A percentile compares a stretch with the other conserved stretches of the same genome.
phyloP scores from a whole-genome alignment of 805 yeast genomes.

The Lipomyces mesembrius region DNA sequence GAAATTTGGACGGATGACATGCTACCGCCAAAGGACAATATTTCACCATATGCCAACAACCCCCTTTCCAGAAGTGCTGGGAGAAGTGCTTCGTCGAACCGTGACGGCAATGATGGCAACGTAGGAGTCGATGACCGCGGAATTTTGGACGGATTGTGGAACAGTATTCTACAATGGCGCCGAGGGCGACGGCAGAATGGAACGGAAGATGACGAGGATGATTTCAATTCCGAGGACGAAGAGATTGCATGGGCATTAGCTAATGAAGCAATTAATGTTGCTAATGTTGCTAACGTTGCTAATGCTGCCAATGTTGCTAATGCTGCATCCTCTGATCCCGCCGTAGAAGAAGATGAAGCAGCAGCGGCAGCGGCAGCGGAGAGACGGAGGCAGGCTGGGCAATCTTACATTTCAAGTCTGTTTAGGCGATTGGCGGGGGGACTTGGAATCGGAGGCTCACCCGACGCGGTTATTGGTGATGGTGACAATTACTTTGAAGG shows the following conservation, averaged over 20 bases:
- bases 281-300: not conserved
- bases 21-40: constrained; percentile 39
- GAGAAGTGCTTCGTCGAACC: not conserved
- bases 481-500: constrained; percentile 8
- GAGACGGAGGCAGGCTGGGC: constrained; percentile 6
- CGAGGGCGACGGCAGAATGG: constrained; percentile 11
- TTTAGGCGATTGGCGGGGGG: constrained; percentile 3
- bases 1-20: constrained; percentile 40
- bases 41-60: constrained; percentile 36
- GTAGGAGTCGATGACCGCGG: constrained; percentile 22
- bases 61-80: constrained; percentile 3
- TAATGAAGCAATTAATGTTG: constrained; percentile 10
- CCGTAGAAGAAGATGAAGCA: not conserved
- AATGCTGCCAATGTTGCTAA: not conserved
- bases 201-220: constrained; percentile 13
- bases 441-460: not conserved
- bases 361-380: not conserved
- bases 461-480: constrained; percentile 1
- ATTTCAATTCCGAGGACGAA: constrained; percentile 12
- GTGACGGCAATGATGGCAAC: constrained; percentile 13
- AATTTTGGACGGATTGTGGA: constrained; percentile 26
- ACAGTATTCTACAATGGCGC: constrained; percentile 27
- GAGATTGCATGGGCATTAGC: constrained; percentile 22
- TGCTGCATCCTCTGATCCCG: not conserved
- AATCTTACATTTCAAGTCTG: constrained; percentile 7